Evolutionary conservation across 352 stramenopile genomes (phyloP), one percentile per base, ranked within the genome.

Genomic region (Globisporangium perplexum): DNA sequence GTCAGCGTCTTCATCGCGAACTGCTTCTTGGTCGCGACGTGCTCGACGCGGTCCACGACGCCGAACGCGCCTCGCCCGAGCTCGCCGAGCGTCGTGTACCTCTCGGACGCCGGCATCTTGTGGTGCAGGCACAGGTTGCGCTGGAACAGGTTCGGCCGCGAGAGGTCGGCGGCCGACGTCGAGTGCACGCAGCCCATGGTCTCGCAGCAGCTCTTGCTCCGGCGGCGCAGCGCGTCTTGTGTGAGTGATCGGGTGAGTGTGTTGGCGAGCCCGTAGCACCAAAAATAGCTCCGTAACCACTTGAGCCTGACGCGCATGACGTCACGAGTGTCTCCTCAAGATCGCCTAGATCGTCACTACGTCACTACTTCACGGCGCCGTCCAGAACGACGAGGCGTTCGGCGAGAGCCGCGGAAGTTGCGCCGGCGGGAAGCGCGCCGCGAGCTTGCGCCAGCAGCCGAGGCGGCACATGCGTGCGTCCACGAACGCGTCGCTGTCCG

Each of bases 1-100:
- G 68, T 78, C 28, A 92, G 76, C 0, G 75, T 88, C 65, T 92
- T 92, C 82, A 92, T 90, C 5, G 82, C 82, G 42, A 78, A 92
- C 22, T 66, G 66, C 38, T 83, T 79, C 36, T 83, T 72, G 3
- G 74, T 90, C 51, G 72, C 70, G 47, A 82, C 59, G 60, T 88
- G 74, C 48, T 90, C 68, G 12, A 92, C 82, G 33, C 86, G 77
- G 20, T 92, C 77, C 1, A 89, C 82, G 23, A 92, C 62, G 15
- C 82, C 82, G 31, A 92, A 90, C 7, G 82, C 82, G 2, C 82
- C 82, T 49, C 75, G 75, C 42, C 79, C 82, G 26, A 92, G 65
- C 49, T 88, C 77, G 7, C 64, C 56, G 3, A 88, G n/a, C 41
- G 71, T 51, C 0, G 60, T 70, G 50, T 92, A 92, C 47, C 65